These are phyloP conservation scores for Phlyctochytrium bullatum DNA, from an alignment of 192 early-diverging fungal genomes.

Conservation along the genomic window DNA sequence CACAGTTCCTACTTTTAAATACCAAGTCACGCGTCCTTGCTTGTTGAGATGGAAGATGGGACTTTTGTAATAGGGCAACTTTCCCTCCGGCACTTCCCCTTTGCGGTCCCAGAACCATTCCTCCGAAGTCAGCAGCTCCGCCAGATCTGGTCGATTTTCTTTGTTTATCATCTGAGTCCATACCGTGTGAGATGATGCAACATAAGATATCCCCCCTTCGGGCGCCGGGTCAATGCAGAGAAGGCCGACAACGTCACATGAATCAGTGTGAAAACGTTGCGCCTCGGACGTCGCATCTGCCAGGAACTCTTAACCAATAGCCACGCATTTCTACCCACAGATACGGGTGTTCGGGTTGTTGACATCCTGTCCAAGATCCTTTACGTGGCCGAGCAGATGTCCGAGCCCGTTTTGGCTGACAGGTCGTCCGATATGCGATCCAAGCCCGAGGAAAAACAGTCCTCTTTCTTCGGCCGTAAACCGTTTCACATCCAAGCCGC, in stretches of 20 bases:
- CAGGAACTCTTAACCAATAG: neutral
- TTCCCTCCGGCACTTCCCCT: conserved; percentile 22
- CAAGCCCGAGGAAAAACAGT: conserved; percentile 40
- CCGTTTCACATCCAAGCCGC: neutral
- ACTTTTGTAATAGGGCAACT: conserved; percentile 22
- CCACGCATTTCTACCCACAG: neutral
- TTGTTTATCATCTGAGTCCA: conserved; percentile 32
- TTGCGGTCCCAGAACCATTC: conserved; percentile 43
- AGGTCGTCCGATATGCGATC: conserved; percentile 32
- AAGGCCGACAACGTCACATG: conserved; percentile 35
- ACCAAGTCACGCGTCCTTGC: neutral
- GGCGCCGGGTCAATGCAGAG: conserved; percentile 30
- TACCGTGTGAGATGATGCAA: conserved; percentile 42
- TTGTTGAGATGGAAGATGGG: conserved; percentile 16
- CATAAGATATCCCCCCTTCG: conserved; percentile 31
- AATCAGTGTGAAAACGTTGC: conserved; percentile 42
- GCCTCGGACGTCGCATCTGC: conserved; percentile 37
- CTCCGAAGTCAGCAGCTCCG: conserved; percentile 23
- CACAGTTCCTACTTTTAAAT: neutral
- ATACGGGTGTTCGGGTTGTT: conserved; percentile 3
- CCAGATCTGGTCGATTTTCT: conserved; percentile 27
- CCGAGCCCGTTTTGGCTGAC: conserved; percentile 27
- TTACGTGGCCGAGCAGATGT: conserved; percentile 38
- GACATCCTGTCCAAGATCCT: neutral
- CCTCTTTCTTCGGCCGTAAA: neutral